Base-by-base conservation (phyloP, 495 filamentous ascomycete genomes). In the Cetradonia linearis region DNA sequence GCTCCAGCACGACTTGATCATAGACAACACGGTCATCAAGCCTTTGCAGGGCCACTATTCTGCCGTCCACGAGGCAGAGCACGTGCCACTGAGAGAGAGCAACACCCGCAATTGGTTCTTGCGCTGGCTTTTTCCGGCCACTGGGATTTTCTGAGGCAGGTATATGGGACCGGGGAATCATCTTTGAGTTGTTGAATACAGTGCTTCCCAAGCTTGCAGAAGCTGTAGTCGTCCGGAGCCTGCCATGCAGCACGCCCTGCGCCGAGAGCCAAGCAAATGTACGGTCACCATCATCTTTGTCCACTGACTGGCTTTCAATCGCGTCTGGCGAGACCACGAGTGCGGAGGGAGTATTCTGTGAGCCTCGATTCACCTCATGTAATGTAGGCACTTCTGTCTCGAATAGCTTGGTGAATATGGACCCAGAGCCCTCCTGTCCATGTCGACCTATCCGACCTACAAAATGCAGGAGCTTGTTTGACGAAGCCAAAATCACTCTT, bases 61-160 rank as follows among this genome's bases (percentile, higher is more conserved):
- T 78, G 3, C 84, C 85, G 62, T 92, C 91, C 9, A 93, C 81
- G 8, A 97, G 78, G 62, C 84, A 80, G n/a, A 98, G 72, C 52
- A 96, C 81, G 70, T 98, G 93, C 86, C 91, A 96, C 67, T 94
- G 90, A 3, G 89, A 92, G 31, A 97, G 74, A 4, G 87, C 84
- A 70, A 94, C 84, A n/a, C 87, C 86, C 33, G 83, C 80, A 38
- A 96, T 82, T 0, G 81, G 79, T 33, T 92, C 87, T 61, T 84
- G 78, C 5, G 81, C 78, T 14, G 85, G 69, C 61, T 81, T 82
- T 61, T 74, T 80, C 25, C 87, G 82, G 56, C 86, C 83, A 30
- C 79, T 75, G 3, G 80, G 67, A n/a, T 78, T 78, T 65, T 88
- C 84, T 5, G 81, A 75, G 18, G 80, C 78, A 4, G 87, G 83